Evolutionary conservation across 352 stramenopile species (phyloP), one percentile per base, ranked within the genome.

Genomic region (Pythium periplocum): DNA sequence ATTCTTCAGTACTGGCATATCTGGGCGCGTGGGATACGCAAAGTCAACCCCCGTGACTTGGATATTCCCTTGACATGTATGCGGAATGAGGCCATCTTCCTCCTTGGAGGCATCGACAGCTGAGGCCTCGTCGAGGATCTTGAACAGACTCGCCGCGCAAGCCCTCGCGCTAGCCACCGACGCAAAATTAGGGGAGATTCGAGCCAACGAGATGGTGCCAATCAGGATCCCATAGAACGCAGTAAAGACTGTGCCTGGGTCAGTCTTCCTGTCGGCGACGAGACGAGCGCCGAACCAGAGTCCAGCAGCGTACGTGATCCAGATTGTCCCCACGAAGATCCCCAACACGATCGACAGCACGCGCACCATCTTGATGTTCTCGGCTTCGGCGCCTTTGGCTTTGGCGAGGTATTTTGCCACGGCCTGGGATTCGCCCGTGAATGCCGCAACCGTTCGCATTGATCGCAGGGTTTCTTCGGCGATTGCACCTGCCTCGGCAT

Each of bases 381-480:
- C 59, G 17, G 2, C 9, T 31, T 68, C 61, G 3, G 61, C 61
- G n/a, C 53, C 53, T 4, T 41, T 53, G 8, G 57, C 57, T 41
- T 64, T 68, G 6, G 26, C 32, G 2, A 48, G 6, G 46, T 58
- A 68, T 44, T 46, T 48, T 2, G 52, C 44, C 4, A 64, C 35
- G 8, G 61, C 4, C 48, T 82, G 30, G 63, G 80, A 46, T 83
- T 87, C 44, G 49, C 78, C 51, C 46, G 69, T 64, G 47, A 59
- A 67, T 3, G 49, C 39, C 4, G 43, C 6, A 3, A 60, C 38
- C 2, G 57, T 67, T 10, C 44, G 44, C 9, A 51, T 51, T 8
- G 51, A 37, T 1, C 44, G 17, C 4, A 62, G 50, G 4, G 65
- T 77, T 3, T 57, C 61, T 33, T 68, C 61, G 4, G 61, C 61